Evolutionary conservation across 345 rosid genomes (phyloP).

Genomic region (Salix caprea): DNA sequence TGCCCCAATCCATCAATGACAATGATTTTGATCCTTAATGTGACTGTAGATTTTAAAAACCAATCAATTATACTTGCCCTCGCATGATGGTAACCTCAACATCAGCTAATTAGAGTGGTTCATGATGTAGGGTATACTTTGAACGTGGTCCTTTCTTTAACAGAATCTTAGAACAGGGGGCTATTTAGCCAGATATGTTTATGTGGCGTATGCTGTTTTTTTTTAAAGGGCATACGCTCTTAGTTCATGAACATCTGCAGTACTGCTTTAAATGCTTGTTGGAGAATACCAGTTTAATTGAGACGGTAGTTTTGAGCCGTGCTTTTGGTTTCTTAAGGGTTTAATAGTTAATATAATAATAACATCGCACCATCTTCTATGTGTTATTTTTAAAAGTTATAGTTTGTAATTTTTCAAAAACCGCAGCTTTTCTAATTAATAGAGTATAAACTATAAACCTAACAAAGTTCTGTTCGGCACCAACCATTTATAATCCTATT

Average conservation of each 20-base stretch:
- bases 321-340: too few species aligned
- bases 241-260: neutral
- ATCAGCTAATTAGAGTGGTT: neutral
- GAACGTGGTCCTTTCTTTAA: neutral
- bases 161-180: neutral
- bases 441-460: neutral
- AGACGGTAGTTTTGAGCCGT: too few species aligned
- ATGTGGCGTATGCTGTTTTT: too few species aligned
- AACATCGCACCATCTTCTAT: too few species aligned
- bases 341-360: too few species aligned
- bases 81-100: neutral
- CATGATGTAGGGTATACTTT: neutral
- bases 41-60: neutral
- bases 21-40: neutral
- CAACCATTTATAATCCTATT: constrained; percentile 10
- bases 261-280: neutral
- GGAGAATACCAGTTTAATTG: too few species aligned
- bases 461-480: constrained; percentile 26
- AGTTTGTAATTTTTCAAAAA: too few species aligned
- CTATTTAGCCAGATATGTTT: neutral
- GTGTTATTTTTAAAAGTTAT: too few species aligned
- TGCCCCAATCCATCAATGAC: neutral
- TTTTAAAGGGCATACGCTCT: constrained; percentile 1
- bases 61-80: neutral
- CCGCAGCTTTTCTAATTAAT: too few species aligned